Conservation (phyloP, 345 rosid genomes). For the Salix koriyanagi region DNA sequence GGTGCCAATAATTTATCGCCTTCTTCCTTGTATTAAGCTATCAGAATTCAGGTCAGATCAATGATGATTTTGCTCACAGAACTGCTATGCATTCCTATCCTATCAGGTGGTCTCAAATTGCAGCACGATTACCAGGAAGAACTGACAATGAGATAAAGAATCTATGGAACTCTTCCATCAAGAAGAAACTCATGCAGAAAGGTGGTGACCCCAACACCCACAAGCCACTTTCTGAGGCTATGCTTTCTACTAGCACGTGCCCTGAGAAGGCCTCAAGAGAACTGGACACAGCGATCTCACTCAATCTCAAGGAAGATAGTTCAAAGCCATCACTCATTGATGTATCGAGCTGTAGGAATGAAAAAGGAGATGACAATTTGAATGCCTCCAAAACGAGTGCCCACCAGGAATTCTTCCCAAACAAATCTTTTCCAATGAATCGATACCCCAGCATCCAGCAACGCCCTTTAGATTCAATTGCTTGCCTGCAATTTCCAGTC, state of each 20-base stretch:
- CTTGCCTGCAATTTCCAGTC: constrained; percentile 36
- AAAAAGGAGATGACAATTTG: constrained; percentile 3
- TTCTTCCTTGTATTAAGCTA: background rate
- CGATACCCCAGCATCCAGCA: constrained; percentile 17
- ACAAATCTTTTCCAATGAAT: constrained; percentile 26
- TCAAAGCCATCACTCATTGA: constrained; percentile 18
- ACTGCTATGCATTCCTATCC: background rate
- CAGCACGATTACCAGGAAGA: constrained; percentile 28
- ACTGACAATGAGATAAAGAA: constrained; percentile 30
- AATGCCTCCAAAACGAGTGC: constrained; percentile 15
- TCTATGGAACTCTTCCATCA: constrained; percentile 26
- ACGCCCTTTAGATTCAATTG: constrained; percentile 34
- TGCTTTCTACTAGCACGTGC: constrained; percentile 20
- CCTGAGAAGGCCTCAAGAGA: constrained; percentile 18
- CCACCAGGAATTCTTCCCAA: constrained; percentile 43
- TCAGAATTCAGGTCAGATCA: background rate
- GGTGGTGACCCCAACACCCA: constrained; percentile 25
- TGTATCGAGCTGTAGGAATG: background rate
- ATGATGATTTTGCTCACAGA: too few species aligned
- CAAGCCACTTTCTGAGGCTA: constrained; percentile 39
- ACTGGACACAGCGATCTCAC: background rate
- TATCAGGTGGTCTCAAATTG: constrained; percentile 30
- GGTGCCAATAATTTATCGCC: constrained; percentile 22
- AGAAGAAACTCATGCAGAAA: constrained; percentile 26
- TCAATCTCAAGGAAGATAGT: constrained; percentile 5